These are phyloP conservation scores for Ascochyta lentis DNA, from an alignment of 2,329 filamentous ascomycete genomes.

Conservation along the genomic window DNA sequence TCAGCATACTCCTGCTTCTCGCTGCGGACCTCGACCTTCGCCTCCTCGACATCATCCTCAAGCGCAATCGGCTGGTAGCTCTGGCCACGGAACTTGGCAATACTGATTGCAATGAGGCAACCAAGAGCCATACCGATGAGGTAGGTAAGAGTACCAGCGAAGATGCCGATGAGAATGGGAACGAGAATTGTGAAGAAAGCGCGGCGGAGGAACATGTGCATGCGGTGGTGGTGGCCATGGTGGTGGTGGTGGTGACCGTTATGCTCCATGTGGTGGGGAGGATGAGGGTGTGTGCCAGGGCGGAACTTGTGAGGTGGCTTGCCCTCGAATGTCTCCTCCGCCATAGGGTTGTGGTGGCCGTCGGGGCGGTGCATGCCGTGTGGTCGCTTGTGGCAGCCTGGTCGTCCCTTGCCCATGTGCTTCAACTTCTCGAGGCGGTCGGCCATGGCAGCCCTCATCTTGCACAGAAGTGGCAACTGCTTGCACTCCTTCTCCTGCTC, in stretches of 20 bases:
- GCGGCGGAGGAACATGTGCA: constrained; percentile 51
- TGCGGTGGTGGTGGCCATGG: constrained; percentile 31
- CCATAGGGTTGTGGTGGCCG: constrained; percentile 38
- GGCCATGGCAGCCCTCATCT: constrained; percentile 50
- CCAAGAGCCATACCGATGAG: constrained; percentile 72
- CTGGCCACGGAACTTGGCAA: constrained; percentile 62
- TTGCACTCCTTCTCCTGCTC: constrained; percentile 43
- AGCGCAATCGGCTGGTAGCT: constrained; percentile 43
- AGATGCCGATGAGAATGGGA: constrained; percentile 72
- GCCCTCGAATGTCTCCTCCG: constrained; percentile 34
- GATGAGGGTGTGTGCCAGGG: constrained; percentile 33
- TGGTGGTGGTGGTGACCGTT: constrained; percentile 19
- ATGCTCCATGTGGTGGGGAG: constrained; percentile 31
- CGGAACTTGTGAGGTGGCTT: constrained; percentile 46
- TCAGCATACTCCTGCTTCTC: constrained; percentile 46
- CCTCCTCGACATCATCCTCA: constrained; percentile 36
- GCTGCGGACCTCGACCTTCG: constrained; percentile 12
- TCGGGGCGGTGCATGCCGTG: constrained; percentile 35
- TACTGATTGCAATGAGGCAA: constrained; percentile 65
- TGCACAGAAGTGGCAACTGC: constrained; percentile 50
- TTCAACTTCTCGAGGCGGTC: constrained; percentile 47
- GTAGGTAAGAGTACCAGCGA: constrained; percentile 71
- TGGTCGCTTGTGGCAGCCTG: constrained; percentile 42
- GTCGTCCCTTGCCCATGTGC: constrained; percentile 38
- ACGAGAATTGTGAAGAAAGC: constrained; percentile 69